Conservation (phyloP, 495 filamentous ascomycete species). For the Penicillium canescens region DNA sequence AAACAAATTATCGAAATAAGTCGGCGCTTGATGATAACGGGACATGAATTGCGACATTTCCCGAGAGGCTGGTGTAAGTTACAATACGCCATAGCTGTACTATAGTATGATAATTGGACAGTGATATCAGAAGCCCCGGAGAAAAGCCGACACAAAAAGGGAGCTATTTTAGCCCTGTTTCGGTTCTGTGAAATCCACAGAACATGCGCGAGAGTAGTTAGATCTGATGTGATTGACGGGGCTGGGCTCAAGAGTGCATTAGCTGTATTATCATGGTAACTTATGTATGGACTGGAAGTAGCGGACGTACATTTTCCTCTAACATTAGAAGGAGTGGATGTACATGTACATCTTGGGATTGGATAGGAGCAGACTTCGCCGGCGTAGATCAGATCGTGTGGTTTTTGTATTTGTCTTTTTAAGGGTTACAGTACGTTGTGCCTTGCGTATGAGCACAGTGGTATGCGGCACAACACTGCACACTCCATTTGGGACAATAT, state of each 20-base stretch:
- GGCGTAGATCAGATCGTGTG: conserved; percentile 6
- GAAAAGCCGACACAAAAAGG: conserved; percentile 21
- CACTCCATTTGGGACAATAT: too few species aligned
- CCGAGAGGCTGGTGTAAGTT: conserved; percentile 5
- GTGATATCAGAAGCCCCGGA: conserved; percentile 19
- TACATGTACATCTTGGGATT: background rate
- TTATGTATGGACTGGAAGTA: too few species aligned
- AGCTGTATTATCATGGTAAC: conserved; percentile 17
- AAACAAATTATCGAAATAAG: background rate
- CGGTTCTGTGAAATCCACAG: conserved; percentile 18
- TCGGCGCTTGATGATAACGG: background rate
- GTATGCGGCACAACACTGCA: background rate
- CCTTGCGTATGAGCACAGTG: conserved; percentile 1
- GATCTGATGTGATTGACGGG: conserved; percentile 30
- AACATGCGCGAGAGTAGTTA: conserved; percentile 23
- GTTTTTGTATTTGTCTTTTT: background rate
- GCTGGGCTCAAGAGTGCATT: conserved; percentile 21
- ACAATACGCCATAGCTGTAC: background rate
- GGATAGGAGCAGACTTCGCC: conserved; percentile 10
- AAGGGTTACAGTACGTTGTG: background rate
- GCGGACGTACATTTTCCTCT: too few species aligned
- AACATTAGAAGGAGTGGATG: background rate
- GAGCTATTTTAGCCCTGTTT: conserved; percentile 14
- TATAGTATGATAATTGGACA: too few species aligned
- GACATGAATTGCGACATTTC: conserved; percentile 15